Evolutionary conservation across 805 yeast species (phyloP).

Genomic region (Nakazawaea anatomiae): DNA sequence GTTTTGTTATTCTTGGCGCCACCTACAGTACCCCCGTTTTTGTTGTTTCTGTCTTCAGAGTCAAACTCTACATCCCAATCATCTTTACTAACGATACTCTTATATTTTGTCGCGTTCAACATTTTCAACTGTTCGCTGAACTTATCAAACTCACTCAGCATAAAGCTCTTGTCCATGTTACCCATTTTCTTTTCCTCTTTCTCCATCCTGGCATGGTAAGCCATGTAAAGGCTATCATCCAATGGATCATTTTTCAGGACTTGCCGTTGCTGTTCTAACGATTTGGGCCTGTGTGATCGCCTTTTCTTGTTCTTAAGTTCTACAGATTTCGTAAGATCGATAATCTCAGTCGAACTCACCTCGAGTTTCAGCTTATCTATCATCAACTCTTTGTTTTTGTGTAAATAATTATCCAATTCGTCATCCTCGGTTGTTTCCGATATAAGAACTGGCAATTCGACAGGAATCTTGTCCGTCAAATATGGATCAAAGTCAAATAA

Average conservation of each 20-base stretch:
- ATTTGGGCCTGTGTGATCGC: background rate
- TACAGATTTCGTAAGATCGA: background rate
- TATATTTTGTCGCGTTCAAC: constrained; percentile 18
- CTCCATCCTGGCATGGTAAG: constrained; percentile 54
- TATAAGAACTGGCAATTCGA: constrained; percentile 13
- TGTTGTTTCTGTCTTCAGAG: too few species aligned
- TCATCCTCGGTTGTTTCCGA: constrained; percentile 13
- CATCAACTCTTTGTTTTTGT: background rate
- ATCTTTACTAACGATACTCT: constrained; percentile 21
- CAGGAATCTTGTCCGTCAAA: constrained; percentile 17
- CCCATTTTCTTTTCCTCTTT: constrained; percentile 60
- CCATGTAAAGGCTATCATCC: constrained; percentile 33
- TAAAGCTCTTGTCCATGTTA: constrained; percentile 45
- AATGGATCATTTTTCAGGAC: constrained; percentile 34
- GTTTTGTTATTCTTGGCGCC: background rate
- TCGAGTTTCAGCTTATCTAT: background rate
- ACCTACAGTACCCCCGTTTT: too few species aligned
- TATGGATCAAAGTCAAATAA: constrained; percentile 31
- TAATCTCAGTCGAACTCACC: background rate
- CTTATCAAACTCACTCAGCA: constrained; percentile 52
- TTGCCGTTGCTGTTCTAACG: background rate
- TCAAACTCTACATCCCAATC: too few species aligned
- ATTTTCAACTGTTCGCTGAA: constrained; percentile 38
- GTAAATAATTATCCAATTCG: constrained; percentile 1
- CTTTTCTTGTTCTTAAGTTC: constrained; percentile 1